Evolutionary conservation across 192 early-diverging fungal genomes (phyloP), one percentile per base, ranked within the genome.

Genomic region (Geosiphon pyriformis): DNA sequence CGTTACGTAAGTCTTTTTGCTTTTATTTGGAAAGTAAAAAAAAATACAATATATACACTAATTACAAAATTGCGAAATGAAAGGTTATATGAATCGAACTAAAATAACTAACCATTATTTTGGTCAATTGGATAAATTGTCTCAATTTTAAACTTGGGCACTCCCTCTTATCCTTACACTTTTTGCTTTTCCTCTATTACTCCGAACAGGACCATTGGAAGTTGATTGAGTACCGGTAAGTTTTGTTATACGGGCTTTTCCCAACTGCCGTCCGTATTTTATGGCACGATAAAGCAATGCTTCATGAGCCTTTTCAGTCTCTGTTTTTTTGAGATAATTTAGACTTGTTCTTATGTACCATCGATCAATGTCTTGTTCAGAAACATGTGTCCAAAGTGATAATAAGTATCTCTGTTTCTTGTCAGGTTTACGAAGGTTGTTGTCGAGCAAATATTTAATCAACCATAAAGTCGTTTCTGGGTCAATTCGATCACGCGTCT

Each of bases 381-480:
- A 10, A 23, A 65, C n/a, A 54, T 54, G 51, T 2, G 63, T 53
- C 63, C 49, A 65, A 34, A 35, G 31, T 42, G 63, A 52, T 17
- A 65, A 27, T 7, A 34, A 35, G 7, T 12, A n/a, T 1, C 18
- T 17, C 6, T 65, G 31, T 3, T 52, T 54, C 8, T 65, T 65
- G 30, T 52, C 23, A 15, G 63, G 63, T 54, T 34, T 65, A 15
- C 35, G 8, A n/a, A 65, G 26, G 25, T 65, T 31, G 49, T 65
- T 17, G 29, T 65, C 63, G 26, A 65, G 17, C 31, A 65, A 27
- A 22, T 54, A 65, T 65, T 65, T 65, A 20, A 65, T 65, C 22
- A 65, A 53, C 63, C 49, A 54, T 23, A 65, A 54, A 17, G 31
- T 27, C 2, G 63, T 15, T 2, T 31, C 2, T 35, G 63, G 63